These are phyloP conservation scores for Botrytis deweyae DNA, from an alignment of 2,329 filamentous ascomycete genomes.

Conservation along the genomic window DNA sequence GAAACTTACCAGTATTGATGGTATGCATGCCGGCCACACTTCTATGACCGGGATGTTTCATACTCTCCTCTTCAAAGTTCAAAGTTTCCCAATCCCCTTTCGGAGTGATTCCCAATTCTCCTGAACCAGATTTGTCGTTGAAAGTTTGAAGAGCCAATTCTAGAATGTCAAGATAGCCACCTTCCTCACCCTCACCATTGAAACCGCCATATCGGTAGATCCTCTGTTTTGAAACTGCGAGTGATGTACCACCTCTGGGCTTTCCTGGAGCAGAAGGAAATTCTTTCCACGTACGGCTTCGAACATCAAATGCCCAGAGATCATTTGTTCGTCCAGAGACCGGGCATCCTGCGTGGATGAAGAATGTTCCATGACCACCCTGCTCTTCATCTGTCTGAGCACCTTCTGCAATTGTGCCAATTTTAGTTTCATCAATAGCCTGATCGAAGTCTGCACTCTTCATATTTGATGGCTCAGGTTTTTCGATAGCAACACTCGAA, in stretches of 20 bases:
- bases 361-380: slow-evolving; percentile 67
- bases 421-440: slow-evolving; percentile 52
- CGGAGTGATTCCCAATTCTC: slow-evolving; percentile 52
- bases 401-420: slow-evolving; percentile 55
- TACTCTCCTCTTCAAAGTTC: slow-evolving; percentile 44
- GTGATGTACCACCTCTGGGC: slow-evolving; percentile 63
- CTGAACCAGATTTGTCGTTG: slow-evolving; percentile 49
- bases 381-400: slow-evolving; percentile 58
- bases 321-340: slow-evolving; percentile 62
- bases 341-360: slow-evolving; percentile 73
- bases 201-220: slow-evolving; percentile 81
- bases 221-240: slow-evolving; percentile 62
- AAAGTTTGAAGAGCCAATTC: slow-evolving; percentile 57
- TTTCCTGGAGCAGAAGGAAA: slow-evolving; percentile 66
- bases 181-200: slow-evolving; percentile 67
- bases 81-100: slow-evolving; percentile 57
- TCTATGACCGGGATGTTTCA: slow-evolving; percentile 52
- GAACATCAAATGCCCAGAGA: slow-evolving; percentile 75
- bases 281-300: slow-evolving; percentile 63
- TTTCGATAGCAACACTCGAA: slow-evolving; percentile 55
- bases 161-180: slow-evolving; percentile 68
- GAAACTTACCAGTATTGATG: slow-evolving; percentile 49
- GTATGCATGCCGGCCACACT: slow-evolving; percentile 55
- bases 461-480: slow-evolving; percentile 44
- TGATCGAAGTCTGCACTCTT: slow-evolving; percentile 33